Base-by-base conservation (phyloP, 148 eudicot species). In the Euryodendron excelsum region DNA sequence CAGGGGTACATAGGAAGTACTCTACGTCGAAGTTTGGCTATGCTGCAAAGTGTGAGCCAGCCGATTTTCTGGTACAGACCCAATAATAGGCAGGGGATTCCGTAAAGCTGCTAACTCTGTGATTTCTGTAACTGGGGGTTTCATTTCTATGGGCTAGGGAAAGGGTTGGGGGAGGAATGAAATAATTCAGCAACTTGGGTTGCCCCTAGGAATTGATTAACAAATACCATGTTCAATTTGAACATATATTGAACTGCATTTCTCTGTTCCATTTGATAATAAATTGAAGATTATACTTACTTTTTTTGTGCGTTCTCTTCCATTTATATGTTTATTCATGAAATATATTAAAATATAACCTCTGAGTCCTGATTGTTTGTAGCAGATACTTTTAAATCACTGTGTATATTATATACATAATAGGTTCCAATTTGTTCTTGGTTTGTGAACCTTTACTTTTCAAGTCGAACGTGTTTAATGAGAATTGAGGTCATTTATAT, bases 1-100 rank as follows among this genome's bases (percentile, higher is more conserved):
- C 93, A 1, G 97, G 97, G 31, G 97, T 91, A 39, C 84, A 92
- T 79, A 85, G 91, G 73, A 94, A 94, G 81, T 92, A 94, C 81
- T 82, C 84, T 31, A 89, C 97, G 53, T 84, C 91, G 1, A 92
- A 87, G 80, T 92, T 83, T 82, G 97, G 97, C 1, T 88, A 81
- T 79, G 87, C 97, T 21, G 92, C 97, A 33, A 87, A 83, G 33
- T 82, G 74, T 67, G 85, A 82, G 23, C 98, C 98, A 11, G 98
- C 97, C 36, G 65, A 74, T 53, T 90, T 89, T 84, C 86, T 94
- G 34, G 73, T 81, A 53, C 85, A 84, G 60, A 33, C 67, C 60
- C 82, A 80, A 74, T 25, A 80, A 65, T 37, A 8, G 41, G 73
- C 28, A 77, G 48, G 50, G 23, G 34, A 34, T 36, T 53, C 59